Evolutionary conservation across 345 rosid species (phyloP).

Genomic region (Xanthoceras sorbifolium): DNA sequence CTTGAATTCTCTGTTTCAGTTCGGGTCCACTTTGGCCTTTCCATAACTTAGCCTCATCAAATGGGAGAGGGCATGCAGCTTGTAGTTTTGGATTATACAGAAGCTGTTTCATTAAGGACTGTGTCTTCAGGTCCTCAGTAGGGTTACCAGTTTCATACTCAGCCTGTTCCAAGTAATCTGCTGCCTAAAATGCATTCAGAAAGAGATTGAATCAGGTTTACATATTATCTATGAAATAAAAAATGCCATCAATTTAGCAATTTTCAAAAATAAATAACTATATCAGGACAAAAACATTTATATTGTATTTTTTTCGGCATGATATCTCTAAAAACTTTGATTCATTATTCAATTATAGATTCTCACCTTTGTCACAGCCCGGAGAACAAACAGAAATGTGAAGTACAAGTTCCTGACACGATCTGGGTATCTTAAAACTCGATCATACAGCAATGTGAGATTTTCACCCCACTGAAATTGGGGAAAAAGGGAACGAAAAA

Average conservation of each 20-base stretch:
- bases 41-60: conserved; percentile 97
- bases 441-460: conserved; percentile 73
- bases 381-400: conserved; percentile 87
- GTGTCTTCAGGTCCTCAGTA: conserved; percentile 79
- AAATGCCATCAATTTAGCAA: background rate
- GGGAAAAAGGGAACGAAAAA: conserved; percentile 5
- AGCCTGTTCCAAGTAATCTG: conserved; percentile 82
- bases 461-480: conserved; percentile 93
- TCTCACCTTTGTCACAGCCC: conserved; percentile 88
- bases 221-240: background rate
- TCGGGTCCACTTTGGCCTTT: conserved; percentile 95
- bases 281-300: background rate
- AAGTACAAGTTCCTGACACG: conserved; percentile 89
- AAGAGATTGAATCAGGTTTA: background rate
- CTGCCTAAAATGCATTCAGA: conserved; percentile 48
- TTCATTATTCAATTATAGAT: background rate
- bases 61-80: conserved; percentile 95
- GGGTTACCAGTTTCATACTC: conserved; percentile 83
- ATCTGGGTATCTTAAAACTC: conserved; percentile 82
- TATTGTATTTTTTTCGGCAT: background rate
- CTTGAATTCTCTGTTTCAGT: conserved; percentile 74
- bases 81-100: conserved; percentile 69
- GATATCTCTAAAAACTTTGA: background rate
- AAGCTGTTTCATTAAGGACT: conserved; percentile 76
- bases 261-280: background rate